Percentiles rank a stretch among this genome's conserved stretches.
Conservation (phyloP, 192 early-diverging fungal genomes). For the Rhizophagus prolifer region DNA sequence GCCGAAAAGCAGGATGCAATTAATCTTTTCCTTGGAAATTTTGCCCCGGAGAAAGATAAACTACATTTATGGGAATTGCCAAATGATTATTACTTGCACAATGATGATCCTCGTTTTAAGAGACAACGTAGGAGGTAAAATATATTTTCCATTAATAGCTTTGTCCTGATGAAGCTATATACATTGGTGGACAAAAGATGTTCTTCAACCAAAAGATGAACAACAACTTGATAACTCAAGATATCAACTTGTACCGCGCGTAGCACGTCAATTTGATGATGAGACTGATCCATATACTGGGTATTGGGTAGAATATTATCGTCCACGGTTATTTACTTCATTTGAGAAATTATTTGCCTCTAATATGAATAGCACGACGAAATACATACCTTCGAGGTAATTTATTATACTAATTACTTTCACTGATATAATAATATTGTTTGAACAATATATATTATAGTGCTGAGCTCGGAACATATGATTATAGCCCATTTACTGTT, state of each 20-base stretch:
- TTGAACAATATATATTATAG: background rate
- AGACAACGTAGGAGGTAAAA: conserved; percentile 50
- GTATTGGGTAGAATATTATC: conserved; percentile 89
- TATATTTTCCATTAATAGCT: too few relatives aligned
- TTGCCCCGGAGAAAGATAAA: conserved; percentile 47
- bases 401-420: background rate
- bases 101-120: conserved; percentile 53
- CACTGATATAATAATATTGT: background rate
- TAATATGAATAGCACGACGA: conserved; percentile 82
- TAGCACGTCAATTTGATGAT: conserved; percentile 27
- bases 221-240: conserved; percentile 24
- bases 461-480: conserved; percentile 24
- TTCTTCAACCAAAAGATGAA: conserved; percentile 35
- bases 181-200: conserved; percentile 61
- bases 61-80: conserved; percentile 75
- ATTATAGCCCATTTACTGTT: conserved; percentile 45
- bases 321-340: conserved; percentile 71
- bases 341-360: conserved; percentile 79
- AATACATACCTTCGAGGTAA: conserved; percentile 46
- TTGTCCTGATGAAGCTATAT: conserved; percentile 51
- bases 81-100: conserved; percentile 78
- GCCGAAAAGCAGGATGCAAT: conserved; percentile 97
- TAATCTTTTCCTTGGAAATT: conserved; percentile 85
- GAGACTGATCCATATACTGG: conserved; percentile 28
- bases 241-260: conserved; percentile 34